Conservation (phyloP, 305 asterid species). For the Coffea humblotiana region DNA sequence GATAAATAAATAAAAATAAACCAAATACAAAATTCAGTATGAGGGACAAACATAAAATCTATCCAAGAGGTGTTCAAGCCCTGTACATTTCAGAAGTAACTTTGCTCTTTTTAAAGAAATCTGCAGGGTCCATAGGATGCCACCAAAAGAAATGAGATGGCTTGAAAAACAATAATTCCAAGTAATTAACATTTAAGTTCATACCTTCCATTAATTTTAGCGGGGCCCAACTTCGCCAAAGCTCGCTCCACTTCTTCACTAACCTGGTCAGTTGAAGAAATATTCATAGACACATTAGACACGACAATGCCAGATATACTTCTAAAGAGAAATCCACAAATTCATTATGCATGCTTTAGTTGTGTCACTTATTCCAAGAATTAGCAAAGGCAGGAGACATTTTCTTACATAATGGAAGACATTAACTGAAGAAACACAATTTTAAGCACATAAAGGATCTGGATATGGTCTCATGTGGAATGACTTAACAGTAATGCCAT, state of each 20-base stretch:
- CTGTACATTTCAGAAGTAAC: background rate
- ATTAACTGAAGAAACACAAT: background rate
- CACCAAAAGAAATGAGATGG: background rate
- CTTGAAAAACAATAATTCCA: constrained; percentile 4
- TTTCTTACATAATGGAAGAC: background rate
- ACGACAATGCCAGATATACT: background rate
- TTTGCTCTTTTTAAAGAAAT: background rate
- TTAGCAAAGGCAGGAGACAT: background rate
- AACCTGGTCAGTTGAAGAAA: constrained; percentile 54
- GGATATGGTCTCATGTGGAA: background rate
- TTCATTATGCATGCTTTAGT: background rate
- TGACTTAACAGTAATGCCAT: background rate
- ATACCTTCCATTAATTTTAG: constrained; percentile 75
- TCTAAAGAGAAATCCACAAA: background rate
- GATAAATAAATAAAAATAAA: background rate
- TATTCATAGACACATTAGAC: constrained; percentile 5
- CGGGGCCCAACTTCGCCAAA: constrained; percentile 78
- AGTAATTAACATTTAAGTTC: constrained; percentile 10
- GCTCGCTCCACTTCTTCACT: constrained; percentile 99
- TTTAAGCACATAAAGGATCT: background rate
- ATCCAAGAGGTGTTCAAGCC: background rate
- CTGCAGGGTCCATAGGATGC: background rate
- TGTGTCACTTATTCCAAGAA: background rate
- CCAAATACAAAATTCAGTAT: too few species aligned
- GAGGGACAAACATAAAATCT: background rate